Percentiles rank a stretch among this genome's conserved stretches.
phyloP scores from a whole-genome alignment of 257 asterid species.

The Jacaranda mimosifolia region DNA sequence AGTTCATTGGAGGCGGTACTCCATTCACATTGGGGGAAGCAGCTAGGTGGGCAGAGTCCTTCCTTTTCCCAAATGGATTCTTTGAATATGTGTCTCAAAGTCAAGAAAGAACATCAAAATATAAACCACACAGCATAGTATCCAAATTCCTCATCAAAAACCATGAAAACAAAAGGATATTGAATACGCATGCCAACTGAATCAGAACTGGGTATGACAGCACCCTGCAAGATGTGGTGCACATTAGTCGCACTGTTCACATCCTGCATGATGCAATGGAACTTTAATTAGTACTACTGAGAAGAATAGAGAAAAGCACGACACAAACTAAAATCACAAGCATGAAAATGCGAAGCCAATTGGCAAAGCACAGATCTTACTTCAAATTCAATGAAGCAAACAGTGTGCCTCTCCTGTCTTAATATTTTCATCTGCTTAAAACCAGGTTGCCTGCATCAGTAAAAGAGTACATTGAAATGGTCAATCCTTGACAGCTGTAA shows the following conservation, averaged over 20 bases:
- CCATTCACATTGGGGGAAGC: constrained; percentile 66
- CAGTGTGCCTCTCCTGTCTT: constrained; percentile 98
- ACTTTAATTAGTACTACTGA: constrained; percentile 17
- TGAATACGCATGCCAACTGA: constrained; percentile 99
- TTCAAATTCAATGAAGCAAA: constrained; percentile 99
- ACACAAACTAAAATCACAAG: neutral
- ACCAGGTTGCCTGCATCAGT: constrained; percentile 84
- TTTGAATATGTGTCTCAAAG: constrained; percentile 83
- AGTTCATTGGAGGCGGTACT: constrained; percentile 67
- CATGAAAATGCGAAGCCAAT: constrained; percentile 6
- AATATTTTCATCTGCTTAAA: constrained; percentile 97
- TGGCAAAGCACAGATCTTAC: constrained; percentile 54
- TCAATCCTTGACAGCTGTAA: constrained; percentile 19
- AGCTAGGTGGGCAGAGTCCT: constrained; percentile 62
- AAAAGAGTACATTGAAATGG: constrained; percentile 26
- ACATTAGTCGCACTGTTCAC: constrained; percentile 87
- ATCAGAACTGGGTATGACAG: constrained; percentile 96
- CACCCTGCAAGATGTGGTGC: constrained; percentile 95
- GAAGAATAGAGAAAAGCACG: constrained; percentile 12
- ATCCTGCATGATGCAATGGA: constrained; percentile 64
- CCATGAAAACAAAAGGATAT: constrained; percentile 71
- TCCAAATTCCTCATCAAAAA: constrained; percentile 7
- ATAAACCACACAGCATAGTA: constrained; percentile 14
- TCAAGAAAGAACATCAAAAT: constrained; percentile 60
- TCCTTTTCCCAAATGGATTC: constrained; percentile 96